phyloP scores from a whole-genome alignment of 164 flowering plant genomes.

The Nelumbo lutea region DNA sequence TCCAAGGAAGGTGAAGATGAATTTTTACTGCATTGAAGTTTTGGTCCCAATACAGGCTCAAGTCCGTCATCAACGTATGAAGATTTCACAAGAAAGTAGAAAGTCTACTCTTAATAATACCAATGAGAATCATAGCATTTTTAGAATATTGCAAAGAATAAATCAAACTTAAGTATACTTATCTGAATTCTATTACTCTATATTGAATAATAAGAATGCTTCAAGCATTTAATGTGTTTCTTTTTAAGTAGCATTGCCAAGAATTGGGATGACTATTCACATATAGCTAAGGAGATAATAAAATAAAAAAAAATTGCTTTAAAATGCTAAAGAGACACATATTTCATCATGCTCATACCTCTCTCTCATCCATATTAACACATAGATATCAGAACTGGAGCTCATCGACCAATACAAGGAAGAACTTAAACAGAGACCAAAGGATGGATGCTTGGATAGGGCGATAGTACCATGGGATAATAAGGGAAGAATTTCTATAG shows the following conservation, averaged over 20 bases:
- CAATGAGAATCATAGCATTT: constrained; percentile 48
- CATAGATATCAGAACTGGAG: constrained; percentile 41
- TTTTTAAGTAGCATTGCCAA: constrained; percentile 47
- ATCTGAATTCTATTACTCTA: background rate
- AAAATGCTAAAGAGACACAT: constrained; percentile 50
- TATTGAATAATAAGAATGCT: background rate
- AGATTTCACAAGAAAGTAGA: constrained; percentile 48
- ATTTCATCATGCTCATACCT: constrained; percentile 58
- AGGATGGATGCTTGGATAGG: too few species aligned
- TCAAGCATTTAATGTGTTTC: constrained; percentile 1
- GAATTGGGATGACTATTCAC: constrained; percentile 59
- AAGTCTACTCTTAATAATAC: constrained; percentile 44
- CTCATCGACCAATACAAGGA: constrained; percentile 18
- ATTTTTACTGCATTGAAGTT: constrained; percentile 76
- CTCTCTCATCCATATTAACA: background rate
- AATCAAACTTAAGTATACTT: constrained; percentile 29
- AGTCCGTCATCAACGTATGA: constrained; percentile 51
- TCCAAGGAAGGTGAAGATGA: constrained; percentile 65
- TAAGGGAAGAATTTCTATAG: too few species aligned
- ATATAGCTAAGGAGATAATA: constrained; percentile 66
- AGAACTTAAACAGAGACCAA: too few species aligned
- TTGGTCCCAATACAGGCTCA: constrained; percentile 65
- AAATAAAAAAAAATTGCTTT: constrained; percentile 54
- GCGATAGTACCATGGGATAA: too few species aligned
- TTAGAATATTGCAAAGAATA: constrained; percentile 42